These are phyloP conservation scores for Xylariaceae sp. DNA, from an alignment of 2,329 filamentous ascomycete genomes.

Conservation along the genomic window DNA sequence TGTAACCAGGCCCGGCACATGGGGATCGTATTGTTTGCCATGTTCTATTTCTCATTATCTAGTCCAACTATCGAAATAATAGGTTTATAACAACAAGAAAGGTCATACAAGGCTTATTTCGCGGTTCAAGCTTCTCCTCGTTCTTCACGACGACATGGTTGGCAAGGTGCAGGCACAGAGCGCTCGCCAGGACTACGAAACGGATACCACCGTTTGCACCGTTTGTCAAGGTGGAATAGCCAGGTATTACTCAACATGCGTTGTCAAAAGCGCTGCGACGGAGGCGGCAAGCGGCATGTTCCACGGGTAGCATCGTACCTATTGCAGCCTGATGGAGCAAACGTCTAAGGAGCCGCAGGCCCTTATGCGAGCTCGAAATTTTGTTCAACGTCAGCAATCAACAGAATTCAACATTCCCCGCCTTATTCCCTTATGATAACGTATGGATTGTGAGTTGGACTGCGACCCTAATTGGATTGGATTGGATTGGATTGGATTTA, in stretches of 20 bases:
- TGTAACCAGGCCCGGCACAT: background rate
- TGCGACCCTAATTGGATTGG: too few species aligned
- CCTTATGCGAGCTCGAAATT: too few species aligned
- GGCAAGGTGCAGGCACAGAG: constrained; percentile 39
- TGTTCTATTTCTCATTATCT: background rate
- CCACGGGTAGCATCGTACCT: too few species aligned
- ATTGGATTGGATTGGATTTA: background rate
- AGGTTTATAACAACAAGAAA: constrained; percentile 31
- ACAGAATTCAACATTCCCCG: too few species aligned
- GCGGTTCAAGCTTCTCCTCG: background rate
- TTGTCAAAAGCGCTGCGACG: too few species aligned
- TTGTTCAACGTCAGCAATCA: too few species aligned
- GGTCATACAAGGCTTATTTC: constrained; percentile 32
- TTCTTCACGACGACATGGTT: constrained; percentile 33
- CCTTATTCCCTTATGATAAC: too few species aligned
- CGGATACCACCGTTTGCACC: background rate
- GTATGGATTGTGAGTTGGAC: too few species aligned
- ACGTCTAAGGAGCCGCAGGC: too few species aligned
- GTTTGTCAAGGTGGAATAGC: background rate
- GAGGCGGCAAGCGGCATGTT: too few species aligned
- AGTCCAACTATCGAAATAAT: background rate
- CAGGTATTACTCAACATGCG: too few species aligned
- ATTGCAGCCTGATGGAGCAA: too few species aligned
- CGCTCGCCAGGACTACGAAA: constrained; percentile 34
- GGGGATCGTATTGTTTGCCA: background rate